Conservation (phyloP, 306 rosid genomes). For the Sophora flavescens region DNA sequence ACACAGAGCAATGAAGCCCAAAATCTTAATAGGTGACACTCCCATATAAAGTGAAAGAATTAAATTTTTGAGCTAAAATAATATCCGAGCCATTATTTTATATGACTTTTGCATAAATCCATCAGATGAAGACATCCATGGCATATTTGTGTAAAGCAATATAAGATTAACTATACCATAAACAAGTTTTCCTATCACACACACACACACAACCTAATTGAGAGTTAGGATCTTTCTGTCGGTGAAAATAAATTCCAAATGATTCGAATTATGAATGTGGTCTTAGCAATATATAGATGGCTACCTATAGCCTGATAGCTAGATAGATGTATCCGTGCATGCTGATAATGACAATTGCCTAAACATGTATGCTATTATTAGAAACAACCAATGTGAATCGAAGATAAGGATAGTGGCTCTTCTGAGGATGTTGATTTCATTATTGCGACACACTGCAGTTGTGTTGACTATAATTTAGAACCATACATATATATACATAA, state of each 20-base stretch:
- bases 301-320: conserved; percentile 10
- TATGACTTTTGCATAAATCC: no score
- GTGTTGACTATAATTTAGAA: conserved; percentile 42
- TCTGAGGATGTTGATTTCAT: conserved; percentile 33
- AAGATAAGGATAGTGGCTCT: conserved; percentile 20
- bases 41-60: no score
- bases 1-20: no score
- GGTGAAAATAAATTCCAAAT: conserved; percentile 34
- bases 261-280: conserved; percentile 6
- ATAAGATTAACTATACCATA: no score
- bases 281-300: not conserved
- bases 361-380: conserved; percentile 38
- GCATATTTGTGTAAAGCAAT: no score
- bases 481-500: conserved; percentile 18
- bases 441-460: conserved; percentile 20
- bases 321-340: conserved; percentile 45
- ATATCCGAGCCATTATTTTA: no score
- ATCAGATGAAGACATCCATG: no score
- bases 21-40: no score
- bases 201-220: not conserved
- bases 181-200: not conserved
- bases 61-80: no score
- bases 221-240: conserved; percentile 15
- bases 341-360: conserved; percentile 41
- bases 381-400: conserved; percentile 39